Conservation (phyloP, 2,329 filamentous ascomycete genomes). For the Xylariaceae sp. region DNA sequence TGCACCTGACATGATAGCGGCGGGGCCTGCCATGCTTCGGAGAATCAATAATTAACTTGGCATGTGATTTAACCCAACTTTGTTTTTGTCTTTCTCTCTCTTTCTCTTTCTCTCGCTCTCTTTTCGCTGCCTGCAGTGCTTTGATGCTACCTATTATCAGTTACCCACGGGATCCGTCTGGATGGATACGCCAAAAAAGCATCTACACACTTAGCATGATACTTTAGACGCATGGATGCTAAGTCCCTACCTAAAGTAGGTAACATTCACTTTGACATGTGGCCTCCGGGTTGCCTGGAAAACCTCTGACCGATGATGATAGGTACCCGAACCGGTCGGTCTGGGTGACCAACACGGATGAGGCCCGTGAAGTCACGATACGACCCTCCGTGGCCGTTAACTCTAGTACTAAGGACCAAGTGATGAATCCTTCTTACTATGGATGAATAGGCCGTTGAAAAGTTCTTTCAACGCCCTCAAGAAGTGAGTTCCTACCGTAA, state of each 20-base stretch:
- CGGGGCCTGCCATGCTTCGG: background rate
- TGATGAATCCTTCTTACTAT: too few species aligned
- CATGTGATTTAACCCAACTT: background rate
- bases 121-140: background rate
- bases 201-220: background rate
- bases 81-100: too few species aligned
- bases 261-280: too few species aligned
- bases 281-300: too few species aligned
- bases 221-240: too few species aligned
- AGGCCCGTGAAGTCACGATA: background rate
- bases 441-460: too few species aligned
- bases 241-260: too few species aligned
- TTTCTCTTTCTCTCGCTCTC: background rate
- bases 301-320: too few species aligned
- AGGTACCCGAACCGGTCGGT: background rate
- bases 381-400: too few species aligned
- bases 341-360: background rate
- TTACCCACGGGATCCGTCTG: background rate
- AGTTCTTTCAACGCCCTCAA: too few species aligned
- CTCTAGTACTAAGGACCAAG: too few species aligned
- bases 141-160: background rate
- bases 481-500: too few species aligned
- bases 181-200: background rate
- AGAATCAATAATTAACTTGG: background rate
- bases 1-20: background rate